Base-by-base conservation (phyloP, 768 basidiomycete genomes). In the Collybia nuda region DNA sequence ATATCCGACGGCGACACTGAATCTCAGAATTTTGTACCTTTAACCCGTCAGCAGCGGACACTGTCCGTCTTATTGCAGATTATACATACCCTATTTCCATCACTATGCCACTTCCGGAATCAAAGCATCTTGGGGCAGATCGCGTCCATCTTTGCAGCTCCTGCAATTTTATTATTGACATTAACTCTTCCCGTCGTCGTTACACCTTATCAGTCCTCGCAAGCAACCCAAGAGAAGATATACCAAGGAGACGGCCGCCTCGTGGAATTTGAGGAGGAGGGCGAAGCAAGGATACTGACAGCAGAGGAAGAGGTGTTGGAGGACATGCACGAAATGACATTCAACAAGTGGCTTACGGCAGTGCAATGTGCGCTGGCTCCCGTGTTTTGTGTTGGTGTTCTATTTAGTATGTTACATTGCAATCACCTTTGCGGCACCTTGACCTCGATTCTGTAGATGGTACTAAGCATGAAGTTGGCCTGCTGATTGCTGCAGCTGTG, bases 141-240 rank as follows among this genome's bases (percentile, higher is more conserved):
- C 24, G 88, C 89, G 0, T 81, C 86, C 0, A 56, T 96, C 21
- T 78, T 97, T 49, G 92, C 93, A 2, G 84, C 88, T 0, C 96
- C 96, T 1, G 92, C 93, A 1, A 84, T 99, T 1, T 72, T 97
- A 66, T 74, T 77, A 3, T 71, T 99, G 43, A 98, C 95, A 0
- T 55, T 98, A 17, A 98, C 96, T 0, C 72, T 98, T 8, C 94
- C 94, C 3, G 95, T 99, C 11, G 92, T 95, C 15, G 80, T 90
- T 23, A 83, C 76, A 8, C 78, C 81, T 3, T 84, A 84, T 57
- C 60, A 72, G 2, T 56, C 58, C 18, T 40, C 58, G 22, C 61
- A 60, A 15, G 51, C 57, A 14, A 59, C 72, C 3, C 64, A 60
- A 11, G 81, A 84, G 58, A 80, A 80, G 61, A 46, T 57, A 14